Conservation (phyloP, 2,329 filamentous ascomycete species). For the Tetracladium maxilliforme region DNA sequence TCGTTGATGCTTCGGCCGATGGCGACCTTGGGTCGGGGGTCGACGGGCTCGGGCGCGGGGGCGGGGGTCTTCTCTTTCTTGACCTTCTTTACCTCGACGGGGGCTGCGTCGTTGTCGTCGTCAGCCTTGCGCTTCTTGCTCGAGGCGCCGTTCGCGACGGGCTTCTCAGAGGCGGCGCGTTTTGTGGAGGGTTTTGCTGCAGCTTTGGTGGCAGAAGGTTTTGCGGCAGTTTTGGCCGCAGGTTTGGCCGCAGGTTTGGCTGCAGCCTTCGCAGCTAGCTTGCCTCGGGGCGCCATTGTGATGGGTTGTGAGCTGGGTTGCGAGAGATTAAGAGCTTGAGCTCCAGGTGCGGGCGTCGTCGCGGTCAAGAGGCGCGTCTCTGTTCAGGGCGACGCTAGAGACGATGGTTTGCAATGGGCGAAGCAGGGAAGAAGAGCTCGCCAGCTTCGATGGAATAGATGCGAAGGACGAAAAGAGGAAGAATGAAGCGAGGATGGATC, state of each 20-base stretch:
- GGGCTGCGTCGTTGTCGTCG: constrained; percentile 9
- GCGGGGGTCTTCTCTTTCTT: constrained; percentile 15
- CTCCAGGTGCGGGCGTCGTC: no score
- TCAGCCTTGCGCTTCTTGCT: constrained; percentile 16
- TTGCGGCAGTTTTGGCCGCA: constrained; percentile 10
- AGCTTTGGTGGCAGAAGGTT: constrained; percentile 6
- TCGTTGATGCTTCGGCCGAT: constrained; percentile 40
- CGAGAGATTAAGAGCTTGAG: no score
- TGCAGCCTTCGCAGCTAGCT: constrained; percentile 2
- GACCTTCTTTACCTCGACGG: constrained; percentile 7
- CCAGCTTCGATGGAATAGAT: no score
- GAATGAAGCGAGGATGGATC: no score
- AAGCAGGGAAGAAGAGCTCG: no score
- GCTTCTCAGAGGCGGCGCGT: constrained; percentile 6
- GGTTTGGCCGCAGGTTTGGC: constrained; percentile 16
- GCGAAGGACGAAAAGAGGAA: no score
- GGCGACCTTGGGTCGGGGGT: constrained; percentile 12
- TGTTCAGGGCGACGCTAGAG: no score
- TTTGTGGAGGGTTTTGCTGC: constrained; percentile 8
- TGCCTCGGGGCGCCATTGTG: constrained; percentile 1
- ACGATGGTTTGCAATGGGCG: no score
- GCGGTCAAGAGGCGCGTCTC: no score
- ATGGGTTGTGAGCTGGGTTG: no score
- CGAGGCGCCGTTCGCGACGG: constrained; percentile 10
- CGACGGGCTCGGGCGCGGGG: constrained; percentile 11